Base-by-base conservation (phyloP, 768 basidiomycete genomes). In the Mycena floridula region DNA sequence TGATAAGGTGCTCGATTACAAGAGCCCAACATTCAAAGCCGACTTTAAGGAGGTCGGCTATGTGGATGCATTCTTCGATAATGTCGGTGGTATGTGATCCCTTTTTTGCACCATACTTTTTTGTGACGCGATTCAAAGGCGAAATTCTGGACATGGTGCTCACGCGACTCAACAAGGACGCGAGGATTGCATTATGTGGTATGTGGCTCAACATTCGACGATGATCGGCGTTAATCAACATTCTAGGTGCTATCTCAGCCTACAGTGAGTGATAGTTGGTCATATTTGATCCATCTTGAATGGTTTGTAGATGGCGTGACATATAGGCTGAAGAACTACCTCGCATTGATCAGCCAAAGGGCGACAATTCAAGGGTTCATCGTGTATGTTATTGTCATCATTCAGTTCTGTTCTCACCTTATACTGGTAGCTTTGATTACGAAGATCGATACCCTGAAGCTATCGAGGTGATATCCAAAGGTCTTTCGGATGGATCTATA, bases 1-100 rank as follows among this genome's bases (percentile, higher is more conserved):
- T 36, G 85, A 91, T 49, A 77, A 74, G 43, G 88, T 84, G 2
- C 65, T 96, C 57, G 88, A 96, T 60, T 97, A 97, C 69, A 98
- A 94, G 65, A 78, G 77, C 56, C 61, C 72, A 22, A 77, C 72
- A 13, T 95, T 92, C 68, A 65, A 61, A 43, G 60, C 76, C 15
- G 82, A 93, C 37, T 81, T 95, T 63, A 88, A 82, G 63, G 64
- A 73, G 32, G 74, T 87, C 37, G 87, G 87, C 3, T 87, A 81
- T 52, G 52, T 91, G n/a, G 88, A 94, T 52, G 85, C 86, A 1
- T 90, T 70, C 60, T 92, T 92, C 53, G 89, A 91, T 59, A 89
- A 89, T 48, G 86, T 89, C 42, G 82, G 80, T 21, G 81, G 81
- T 60, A n/a, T n/a, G n/a, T n/a, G n/a, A n/a, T n/a, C n/a, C n/a